These are phyloP conservation scores for Ascochyta lentis DNA, from an alignment of 2,329 filamentous ascomycete species.

Conservation along the genomic window DNA sequence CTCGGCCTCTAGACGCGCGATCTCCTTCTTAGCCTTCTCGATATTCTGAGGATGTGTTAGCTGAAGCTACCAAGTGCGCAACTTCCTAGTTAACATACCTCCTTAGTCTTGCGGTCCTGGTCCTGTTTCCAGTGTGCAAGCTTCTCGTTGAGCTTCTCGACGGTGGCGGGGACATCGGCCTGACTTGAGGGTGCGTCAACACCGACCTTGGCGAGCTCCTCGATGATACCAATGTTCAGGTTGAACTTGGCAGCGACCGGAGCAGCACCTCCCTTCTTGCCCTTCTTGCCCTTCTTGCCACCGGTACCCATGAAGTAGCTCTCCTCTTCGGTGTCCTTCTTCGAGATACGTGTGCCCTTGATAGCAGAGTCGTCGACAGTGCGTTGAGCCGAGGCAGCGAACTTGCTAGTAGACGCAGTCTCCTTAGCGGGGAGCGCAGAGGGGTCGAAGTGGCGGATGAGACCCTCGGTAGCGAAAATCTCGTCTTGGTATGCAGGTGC, in stretches of 20 bases:
- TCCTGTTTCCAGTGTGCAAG: constrained; percentile 89
- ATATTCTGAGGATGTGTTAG: constrained; percentile 72
- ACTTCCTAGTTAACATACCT: constrained; percentile 64
- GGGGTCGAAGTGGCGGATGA: constrained; percentile 92
- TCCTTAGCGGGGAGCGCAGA: constrained; percentile 69
- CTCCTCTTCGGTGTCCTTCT: constrained; percentile 88
- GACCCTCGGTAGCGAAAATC: constrained; percentile 84
- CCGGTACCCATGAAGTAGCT: constrained; percentile 78
- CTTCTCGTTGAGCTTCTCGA: constrained; percentile 93
- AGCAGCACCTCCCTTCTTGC: constrained; percentile 76
- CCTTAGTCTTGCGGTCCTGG: constrained; percentile 87
- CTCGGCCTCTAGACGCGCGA: constrained; percentile 81
- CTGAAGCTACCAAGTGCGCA: background rate
- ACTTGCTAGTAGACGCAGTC: constrained; percentile 67
- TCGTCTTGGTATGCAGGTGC: constrained; percentile 91
- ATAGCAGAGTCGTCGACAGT: constrained; percentile 84
- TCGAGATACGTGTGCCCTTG: constrained; percentile 82
- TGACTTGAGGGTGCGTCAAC: constrained; percentile 89
- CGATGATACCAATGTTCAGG: constrained; percentile 88
- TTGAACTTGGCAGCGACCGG: constrained; percentile 71
- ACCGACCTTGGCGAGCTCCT: constrained; percentile 83
- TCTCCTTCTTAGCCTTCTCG: constrained; percentile 94
- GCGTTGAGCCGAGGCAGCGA: constrained; percentile 76
- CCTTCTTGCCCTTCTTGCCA: constrained; percentile 87
- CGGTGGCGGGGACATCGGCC: constrained; percentile 76